A percentile compares a stretch with the other conserved stretches of the same genome.
Evolutionary conservation across 2,329 filamentous ascomycete species (phyloP).

Genomic region (Colletotrichum zoysiae): DNA sequence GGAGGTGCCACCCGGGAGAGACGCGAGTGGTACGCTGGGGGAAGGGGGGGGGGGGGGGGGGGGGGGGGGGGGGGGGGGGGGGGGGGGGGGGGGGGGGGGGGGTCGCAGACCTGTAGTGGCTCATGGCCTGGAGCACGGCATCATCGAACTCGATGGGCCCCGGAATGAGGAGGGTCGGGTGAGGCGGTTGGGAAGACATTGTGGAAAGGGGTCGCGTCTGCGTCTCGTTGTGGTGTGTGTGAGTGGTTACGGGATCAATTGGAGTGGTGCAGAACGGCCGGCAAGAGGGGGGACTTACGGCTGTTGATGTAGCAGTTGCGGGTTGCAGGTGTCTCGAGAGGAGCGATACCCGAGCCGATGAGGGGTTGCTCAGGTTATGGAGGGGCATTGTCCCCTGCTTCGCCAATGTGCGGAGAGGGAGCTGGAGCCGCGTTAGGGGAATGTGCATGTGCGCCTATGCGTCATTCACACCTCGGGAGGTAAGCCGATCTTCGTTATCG

Average conservation of each 20-base stretch:
- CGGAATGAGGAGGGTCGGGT: conserved; percentile 88
- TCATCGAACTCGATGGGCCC: conserved; percentile 99
- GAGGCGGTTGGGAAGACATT: conserved; percentile 73
- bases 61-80: not conserved
- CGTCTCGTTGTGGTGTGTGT: conserved; percentile 19
- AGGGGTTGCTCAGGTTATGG: conserved; percentile 43
- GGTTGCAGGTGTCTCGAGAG: conserved; percentile 42
- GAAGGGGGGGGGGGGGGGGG: not conserved
- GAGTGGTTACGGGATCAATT: conserved; percentile 19
- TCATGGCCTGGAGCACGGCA: conserved; percentile 94
- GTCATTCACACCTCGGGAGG: conserved; percentile 38
- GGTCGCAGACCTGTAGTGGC: conserved; percentile 82
- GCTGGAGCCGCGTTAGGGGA: conserved; percentile 41
- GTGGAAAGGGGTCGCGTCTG: conserved; percentile 46
- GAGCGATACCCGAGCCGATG: conserved; percentile 44
- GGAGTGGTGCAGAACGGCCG: not conserved
- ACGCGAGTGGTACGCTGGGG: not conserved
- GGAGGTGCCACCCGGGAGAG: conserved; percentile 18
- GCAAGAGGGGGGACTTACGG: conserved; percentile 20
- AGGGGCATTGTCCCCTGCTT: conserved; percentile 43
- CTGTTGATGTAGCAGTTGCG: conserved; percentile 35
- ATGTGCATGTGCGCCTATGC: conserved; percentile 42
- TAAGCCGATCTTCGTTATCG: conserved; percentile 39
- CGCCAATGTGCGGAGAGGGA: conserved; percentile 43
- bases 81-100: conserved; percentile 1